Percentiles rank a stretch among this genome's conserved stretches.
Evolutionary conservation across 345 rosid genomes (phyloP).

Genomic region (Corymbia maculata): DNA sequence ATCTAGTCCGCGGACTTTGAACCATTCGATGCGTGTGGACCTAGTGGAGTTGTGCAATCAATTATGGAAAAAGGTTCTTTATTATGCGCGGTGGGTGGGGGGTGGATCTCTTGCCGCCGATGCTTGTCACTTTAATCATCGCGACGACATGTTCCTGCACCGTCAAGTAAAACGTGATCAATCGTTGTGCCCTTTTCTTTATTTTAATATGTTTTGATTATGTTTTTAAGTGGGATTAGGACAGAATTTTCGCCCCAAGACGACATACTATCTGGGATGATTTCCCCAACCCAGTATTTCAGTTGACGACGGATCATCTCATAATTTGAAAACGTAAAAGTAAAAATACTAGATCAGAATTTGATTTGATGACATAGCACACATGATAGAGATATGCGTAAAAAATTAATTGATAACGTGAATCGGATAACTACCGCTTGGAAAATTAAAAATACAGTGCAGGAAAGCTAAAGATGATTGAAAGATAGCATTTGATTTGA

Average conservation of each 20-base stretch:
- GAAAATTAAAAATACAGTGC: background rate
- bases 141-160: background rate
- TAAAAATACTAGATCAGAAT: too few relatives aligned
- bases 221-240: background rate
- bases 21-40: background rate
- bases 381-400: too few relatives aligned
- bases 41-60: background rate
- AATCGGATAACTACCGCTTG: background rate
- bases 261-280: background rate
- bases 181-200: background rate
- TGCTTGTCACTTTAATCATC: background rate
- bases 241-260: background rate
- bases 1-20: background rate
- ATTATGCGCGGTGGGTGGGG: background rate
- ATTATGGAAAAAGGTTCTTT: background rate
- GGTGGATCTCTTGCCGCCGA: background rate
- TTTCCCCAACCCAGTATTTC: background rate
- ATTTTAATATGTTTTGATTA: background rate
- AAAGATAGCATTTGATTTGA: too few relatives aligned
- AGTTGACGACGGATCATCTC: background rate
- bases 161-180: background rate
- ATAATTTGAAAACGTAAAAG: too few relatives aligned
- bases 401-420: rapidly evolving
- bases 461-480: background rate
- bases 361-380: rapidly evolving